Evolutionary conservation across 768 basidiomycete genomes (phyloP).

Genomic region (Leccinum longicurvipes): DNA sequence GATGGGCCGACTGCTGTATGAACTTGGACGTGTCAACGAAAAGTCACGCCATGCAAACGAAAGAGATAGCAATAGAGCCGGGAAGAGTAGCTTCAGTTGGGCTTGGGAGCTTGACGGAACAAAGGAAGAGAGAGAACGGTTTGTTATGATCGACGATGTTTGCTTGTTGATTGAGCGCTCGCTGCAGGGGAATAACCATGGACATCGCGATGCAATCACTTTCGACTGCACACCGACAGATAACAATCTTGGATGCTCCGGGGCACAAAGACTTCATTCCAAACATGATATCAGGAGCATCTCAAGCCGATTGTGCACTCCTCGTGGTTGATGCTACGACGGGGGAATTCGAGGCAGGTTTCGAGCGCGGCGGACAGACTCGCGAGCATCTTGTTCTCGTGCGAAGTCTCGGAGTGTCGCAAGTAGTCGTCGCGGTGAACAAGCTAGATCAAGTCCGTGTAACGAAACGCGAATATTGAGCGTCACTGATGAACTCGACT

Average conservation of each 20-base stretch:
- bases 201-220: conserved; percentile 87
- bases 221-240: conserved; percentile 66
- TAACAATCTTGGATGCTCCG: conserved; percentile 96
- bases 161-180: conserved; percentile 6
- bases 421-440: conserved; percentile 90
- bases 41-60: conserved; percentile 83
- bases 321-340: conserved; percentile 87
- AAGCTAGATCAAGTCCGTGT: conserved; percentile 75
- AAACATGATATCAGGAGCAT: conserved; percentile 98
- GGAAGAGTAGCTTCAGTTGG: conserved; percentile 96
- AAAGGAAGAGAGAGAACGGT: conserved; percentile 91
- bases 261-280: conserved; percentile 98
- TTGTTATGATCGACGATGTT: conserved; percentile 13
- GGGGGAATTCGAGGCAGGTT: conserved; percentile 96
- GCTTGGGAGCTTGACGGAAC: conserved; percentile 97
- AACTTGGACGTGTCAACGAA: conserved; percentile 84
- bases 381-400: conserved; percentile 91
- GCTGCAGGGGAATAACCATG: conserved; percentile 90
- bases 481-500: neutral
- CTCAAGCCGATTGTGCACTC: conserved; percentile 93
- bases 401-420: conserved; percentile 86
- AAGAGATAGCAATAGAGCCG: conserved; percentile 81
- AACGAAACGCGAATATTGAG: neutral
- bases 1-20: conserved; percentile 93
- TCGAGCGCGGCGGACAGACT: conserved; percentile 92